Base-by-base conservation (phyloP, 176 grass and related monocot species). In the Dactylis glomerata region DNA sequence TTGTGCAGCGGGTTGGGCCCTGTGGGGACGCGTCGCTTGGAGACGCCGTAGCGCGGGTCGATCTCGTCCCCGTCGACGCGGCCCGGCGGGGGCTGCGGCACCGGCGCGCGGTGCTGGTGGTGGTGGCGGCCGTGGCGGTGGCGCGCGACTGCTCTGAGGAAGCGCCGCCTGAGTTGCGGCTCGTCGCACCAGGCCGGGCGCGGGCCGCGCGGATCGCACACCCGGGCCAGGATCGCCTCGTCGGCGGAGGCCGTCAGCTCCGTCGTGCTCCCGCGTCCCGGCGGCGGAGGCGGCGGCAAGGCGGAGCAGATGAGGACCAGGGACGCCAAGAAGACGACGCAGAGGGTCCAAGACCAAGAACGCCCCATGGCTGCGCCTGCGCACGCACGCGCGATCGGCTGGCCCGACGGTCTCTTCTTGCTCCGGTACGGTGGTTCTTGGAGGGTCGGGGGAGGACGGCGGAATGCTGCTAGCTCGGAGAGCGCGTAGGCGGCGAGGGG, bases 1-100 rank as follows among this genome's bases (percentile, higher is more conserved):
- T 97, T 94, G 92, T 97, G 95, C 42, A 97, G 95, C 22, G 95
- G 95, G 77, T 97, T 97, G 7, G 95, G 95, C 44, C 92, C 95
- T 2, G 90, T 92, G 15, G 95, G 95, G 23, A 97, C 92, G 22
- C 92, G 90, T 73, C 94, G 83, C 86, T 97, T 97, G 50, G 80
- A 76, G 58, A 92, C 90, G 75, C 92, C 94, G 71, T 89, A 94
- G 82, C 92, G 89, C 64, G 52, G 52, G 77, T 97, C 92, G 54
- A 97, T 79, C 63, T 92, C 94, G 24, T 96, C 92, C 51, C 42
- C 84, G 10, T 65, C 63, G 42, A 70, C 78, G 56, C 87, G 93
- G 12, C 82, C 86, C 1, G 86, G 89, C 24, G 89, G 89, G 32
- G 79, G 82, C 51, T 82, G 59, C 34, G 79, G 79, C 69, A 68